A percentile compares a stretch with the other conserved stretches of the same genome.
Evolutionary conservation across 163 green algal species (phyloP).

Genomic region (Coccomyxa subellipsoidea): DNA sequence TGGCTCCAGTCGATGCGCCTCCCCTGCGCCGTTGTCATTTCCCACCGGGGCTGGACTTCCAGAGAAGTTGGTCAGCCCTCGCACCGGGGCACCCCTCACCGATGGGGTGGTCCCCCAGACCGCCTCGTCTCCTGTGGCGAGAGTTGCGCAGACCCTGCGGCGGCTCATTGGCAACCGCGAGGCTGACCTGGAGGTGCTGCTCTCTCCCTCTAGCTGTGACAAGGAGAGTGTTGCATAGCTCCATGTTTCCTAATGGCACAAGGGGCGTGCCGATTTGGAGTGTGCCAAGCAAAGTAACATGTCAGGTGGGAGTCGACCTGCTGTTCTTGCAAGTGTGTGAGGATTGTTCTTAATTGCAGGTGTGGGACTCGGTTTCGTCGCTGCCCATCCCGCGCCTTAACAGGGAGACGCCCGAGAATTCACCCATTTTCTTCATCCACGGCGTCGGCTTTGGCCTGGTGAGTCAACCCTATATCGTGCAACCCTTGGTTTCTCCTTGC

Average conservation of each 20-base stretch:
- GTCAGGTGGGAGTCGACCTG: neutral
- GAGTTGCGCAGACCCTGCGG: neutral
- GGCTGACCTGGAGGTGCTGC: neutral
- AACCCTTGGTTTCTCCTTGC: neutral
- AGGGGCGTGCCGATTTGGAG: too few species aligned
- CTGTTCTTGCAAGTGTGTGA: neutral
- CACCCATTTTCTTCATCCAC: conserved; percentile 49
- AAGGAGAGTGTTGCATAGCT: too few species aligned
- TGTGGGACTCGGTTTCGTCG: conserved; percentile 1
- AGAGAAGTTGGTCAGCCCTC: neutral
- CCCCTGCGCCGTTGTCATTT: neutral
- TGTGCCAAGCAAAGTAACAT: neutral
- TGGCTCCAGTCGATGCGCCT: too few species aligned
- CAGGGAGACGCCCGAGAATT: neutral
- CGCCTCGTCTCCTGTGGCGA: neutral
- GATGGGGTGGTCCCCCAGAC: neutral
- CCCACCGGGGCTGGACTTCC: neutral
- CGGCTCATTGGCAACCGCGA: neutral
- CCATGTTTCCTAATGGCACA: too few species aligned
- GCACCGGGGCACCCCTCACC: neutral
- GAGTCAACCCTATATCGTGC: neutral
- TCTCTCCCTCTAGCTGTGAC: neutral
- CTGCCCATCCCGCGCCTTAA: neutral
- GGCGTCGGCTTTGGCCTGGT: conserved; percentile 47
- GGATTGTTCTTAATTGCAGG: neutral